Conservation (phyloP, 139 green algal genomes). For the Parachlorella kessleri region DNA sequence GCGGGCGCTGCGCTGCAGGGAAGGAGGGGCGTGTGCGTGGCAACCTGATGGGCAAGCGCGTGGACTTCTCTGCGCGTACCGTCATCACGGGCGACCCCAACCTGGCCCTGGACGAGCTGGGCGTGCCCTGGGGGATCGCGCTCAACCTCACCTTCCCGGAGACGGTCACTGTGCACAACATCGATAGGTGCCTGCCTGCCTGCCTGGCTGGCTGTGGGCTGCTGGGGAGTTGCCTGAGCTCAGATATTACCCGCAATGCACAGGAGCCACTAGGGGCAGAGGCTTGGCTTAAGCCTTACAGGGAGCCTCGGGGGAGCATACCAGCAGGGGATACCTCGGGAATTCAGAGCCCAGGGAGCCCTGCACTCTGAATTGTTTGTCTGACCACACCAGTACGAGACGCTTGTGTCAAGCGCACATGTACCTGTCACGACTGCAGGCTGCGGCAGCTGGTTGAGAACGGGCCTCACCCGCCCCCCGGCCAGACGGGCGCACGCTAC, state of each 20-base stretch:
- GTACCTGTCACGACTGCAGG: too few species aligned
- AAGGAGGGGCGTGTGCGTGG: conserved; percentile 95
- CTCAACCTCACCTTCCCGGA: conserved; percentile 99
- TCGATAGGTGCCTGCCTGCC: conserved; percentile 47
- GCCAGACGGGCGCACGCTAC: conserved; percentile 94
- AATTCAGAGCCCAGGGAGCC: too few species aligned
- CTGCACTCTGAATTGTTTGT: too few species aligned
- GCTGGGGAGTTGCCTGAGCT: too few species aligned
- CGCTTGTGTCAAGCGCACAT: too few species aligned
- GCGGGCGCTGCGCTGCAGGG: too few species aligned
- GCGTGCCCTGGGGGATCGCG: conserved; percentile 96
- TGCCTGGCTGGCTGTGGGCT: not conserved
- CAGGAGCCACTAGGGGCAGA: too few species aligned
- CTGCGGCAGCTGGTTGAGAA: conserved; percentile 94
- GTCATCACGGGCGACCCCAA: conserved; percentile 98
- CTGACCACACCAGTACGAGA: too few species aligned
- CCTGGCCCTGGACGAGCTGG: conserved; percentile 98
- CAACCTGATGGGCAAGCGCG: conserved; percentile 99
- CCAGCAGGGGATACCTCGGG: too few species aligned
- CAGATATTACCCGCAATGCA: too few species aligned
- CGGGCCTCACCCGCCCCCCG: conserved; percentile 93
- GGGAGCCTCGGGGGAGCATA: too few species aligned
- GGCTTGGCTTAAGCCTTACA: too few species aligned
- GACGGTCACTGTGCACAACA: conserved; percentile 89
- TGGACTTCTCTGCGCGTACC: conserved; percentile 98